Conservation (phyloP, 2,329 filamentous ascomycete species). For the Fusarium keratoplasticum region DNA sequence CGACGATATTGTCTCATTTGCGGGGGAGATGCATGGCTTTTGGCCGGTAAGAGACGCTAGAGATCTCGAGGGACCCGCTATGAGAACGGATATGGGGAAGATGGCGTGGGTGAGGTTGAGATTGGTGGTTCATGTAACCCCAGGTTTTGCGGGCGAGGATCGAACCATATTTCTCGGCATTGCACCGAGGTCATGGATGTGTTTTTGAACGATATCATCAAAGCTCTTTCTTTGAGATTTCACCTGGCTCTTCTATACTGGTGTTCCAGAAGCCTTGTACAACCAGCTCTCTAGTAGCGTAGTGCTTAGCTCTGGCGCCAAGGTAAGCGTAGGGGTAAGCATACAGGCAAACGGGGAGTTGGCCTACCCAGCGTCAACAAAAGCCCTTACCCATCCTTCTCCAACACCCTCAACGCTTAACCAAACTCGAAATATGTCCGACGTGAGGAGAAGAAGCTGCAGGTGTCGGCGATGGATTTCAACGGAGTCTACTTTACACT, state of each 20-base stretch:
- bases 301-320: neutral
- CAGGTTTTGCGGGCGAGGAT: neutral
- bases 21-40: neutral
- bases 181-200: neutral
- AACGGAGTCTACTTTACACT: conserved; percentile 28
- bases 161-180: neutral
- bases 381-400: neutral
- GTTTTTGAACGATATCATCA: neutral
- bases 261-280: neutral
- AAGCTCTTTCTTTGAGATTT: neutral
- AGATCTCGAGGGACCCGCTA: conserved; percentile 6
- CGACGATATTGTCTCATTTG: conserved; percentile 3
- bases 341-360: neutral
- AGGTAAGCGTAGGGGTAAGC: neutral
- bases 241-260: neutral
- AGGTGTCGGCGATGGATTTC: neutral
- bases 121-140: neutral
- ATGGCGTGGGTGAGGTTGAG: conserved; percentile 1
- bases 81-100: conserved; percentile 18
- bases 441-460: neutral
- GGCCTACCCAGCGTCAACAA: neutral
- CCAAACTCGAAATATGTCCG: neutral
- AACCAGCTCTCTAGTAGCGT: neutral
- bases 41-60: neutral
- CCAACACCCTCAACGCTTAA: neutral